phyloP scores from a whole-genome alignment of 1,139 yeast genomes.

The Diutina pseudorugosa region DNA sequence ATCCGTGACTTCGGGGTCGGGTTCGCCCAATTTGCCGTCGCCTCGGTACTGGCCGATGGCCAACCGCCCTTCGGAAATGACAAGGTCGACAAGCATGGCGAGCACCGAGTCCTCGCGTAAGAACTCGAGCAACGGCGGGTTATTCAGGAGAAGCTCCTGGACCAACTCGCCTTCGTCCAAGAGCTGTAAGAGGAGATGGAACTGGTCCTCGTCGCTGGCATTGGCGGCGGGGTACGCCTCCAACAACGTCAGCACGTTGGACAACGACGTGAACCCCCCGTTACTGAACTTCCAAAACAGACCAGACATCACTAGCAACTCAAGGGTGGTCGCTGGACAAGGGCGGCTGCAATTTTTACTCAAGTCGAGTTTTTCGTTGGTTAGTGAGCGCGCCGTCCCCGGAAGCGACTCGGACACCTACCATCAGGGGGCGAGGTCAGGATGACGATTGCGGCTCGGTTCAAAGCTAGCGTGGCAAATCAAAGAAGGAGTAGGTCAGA shows the following conservation, averaged over 20 bases:
- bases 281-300: conserved; percentile 89
- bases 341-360: background rate
- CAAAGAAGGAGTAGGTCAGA: no score
- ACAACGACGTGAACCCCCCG: conserved; percentile 57
- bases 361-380: background rate
- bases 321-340: background rate
- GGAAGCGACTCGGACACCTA: background rate
- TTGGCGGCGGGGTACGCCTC: conserved; percentile 26
- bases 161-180: conserved; percentile 79
- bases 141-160: conserved; percentile 75
- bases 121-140: conserved; percentile 70
- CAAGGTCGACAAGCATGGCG: conserved; percentile 51
- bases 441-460: background rate
- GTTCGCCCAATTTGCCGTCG: background rate
- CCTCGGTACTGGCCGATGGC: background rate
- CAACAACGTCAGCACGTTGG: conserved; percentile 63
- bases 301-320: conserved; percentile 41
- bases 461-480: no score
- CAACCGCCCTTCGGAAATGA: conserved; percentile 37
- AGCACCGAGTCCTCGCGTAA: conserved; percentile 64
- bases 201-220: background rate
- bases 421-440: background rate
- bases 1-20: background rate
- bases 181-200: conserved; percentile 39
- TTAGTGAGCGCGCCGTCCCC: background rate